These are phyloP conservation scores for Phytophthora crassamura DNA, from an alignment of 352 stramenopile species.

Conservation along the genomic window DNA sequence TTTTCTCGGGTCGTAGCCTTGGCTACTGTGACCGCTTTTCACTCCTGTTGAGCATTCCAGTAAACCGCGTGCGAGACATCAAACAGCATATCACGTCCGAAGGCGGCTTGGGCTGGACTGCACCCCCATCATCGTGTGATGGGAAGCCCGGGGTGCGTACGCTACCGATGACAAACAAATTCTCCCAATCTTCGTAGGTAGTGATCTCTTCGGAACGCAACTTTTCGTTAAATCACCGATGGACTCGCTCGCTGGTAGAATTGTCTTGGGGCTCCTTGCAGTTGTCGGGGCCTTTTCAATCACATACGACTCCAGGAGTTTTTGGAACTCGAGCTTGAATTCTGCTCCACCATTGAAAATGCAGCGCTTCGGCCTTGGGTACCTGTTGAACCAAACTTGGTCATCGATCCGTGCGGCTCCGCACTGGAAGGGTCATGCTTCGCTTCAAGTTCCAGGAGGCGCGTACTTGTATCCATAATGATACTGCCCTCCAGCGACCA, in stretches of 20 bases:
- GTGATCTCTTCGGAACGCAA: too few relatives aligned
- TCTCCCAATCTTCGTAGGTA: too few relatives aligned
- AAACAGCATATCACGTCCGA: slow-evolving; percentile 6
- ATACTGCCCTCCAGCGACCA: too few relatives aligned
- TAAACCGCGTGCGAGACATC: neutral
- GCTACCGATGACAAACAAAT: too few relatives aligned
- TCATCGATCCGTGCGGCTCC: neutral
- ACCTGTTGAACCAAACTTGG: neutral
- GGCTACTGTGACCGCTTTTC: too few relatives aligned
- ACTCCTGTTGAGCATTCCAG: slow-evolving; percentile 3
- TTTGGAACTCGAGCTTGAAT: neutral
- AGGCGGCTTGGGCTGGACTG: neutral
- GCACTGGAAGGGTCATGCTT: neutral
- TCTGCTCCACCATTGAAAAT: neutral
- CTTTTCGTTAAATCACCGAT: neutral
- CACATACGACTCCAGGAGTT: neutral
- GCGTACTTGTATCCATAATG: neutral
- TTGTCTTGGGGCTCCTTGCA: neutral
- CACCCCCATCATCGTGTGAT: too few relatives aligned
- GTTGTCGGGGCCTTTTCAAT: neutral
- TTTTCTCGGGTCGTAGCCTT: too few relatives aligned
- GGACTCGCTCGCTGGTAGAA: neutral
- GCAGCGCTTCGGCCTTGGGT: neutral
- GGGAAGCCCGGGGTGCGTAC: too few relatives aligned
- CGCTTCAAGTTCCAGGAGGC: neutral